phyloP scores from a whole-genome alignment of 1,284 basidiomycete species.

The Pascua sp. region DNA sequence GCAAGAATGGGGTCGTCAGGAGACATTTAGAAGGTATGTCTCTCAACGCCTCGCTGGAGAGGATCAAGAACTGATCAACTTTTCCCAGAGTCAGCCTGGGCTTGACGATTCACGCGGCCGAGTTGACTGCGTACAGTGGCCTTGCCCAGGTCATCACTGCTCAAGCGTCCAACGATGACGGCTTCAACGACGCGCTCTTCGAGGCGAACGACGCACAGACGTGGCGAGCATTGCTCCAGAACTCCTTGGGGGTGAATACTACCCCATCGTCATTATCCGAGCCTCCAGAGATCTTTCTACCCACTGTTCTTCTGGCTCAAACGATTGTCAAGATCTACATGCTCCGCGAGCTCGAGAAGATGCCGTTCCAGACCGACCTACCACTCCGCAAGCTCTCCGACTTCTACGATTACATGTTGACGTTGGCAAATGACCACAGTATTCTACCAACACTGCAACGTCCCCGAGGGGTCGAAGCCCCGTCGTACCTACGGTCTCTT shows the following conservation, averaged over 20 bases:
- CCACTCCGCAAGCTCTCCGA: neutral
- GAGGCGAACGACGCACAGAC: slow-evolving; percentile 12
- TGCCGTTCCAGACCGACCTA: neutral
- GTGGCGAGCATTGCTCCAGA: slow-evolving; percentile 3
- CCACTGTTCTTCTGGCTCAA: slow-evolving; percentile 6
- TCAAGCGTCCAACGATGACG: neutral
- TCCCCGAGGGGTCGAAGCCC: neutral
- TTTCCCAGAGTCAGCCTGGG: slow-evolving; percentile 4
- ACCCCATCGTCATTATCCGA: neutral
- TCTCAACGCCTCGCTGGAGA: neutral
- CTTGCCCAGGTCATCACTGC: slow-evolving; percentile 1
- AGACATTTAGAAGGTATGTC: slow-evolving; percentile 7
- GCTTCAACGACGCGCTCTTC: slow-evolving; percentile 13
- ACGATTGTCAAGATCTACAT: slow-evolving; percentile 8
- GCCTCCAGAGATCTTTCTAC: slow-evolving; percentile 2
- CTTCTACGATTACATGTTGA: slow-evolving; percentile 3
- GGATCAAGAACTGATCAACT: neutral
- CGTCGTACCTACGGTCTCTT: neutral
- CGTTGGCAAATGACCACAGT: neutral
- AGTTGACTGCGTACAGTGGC: slow-evolving; percentile 7
- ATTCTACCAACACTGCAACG: neutral
- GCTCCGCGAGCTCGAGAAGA: neutral
- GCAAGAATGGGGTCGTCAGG: slow-evolving; percentile 11
- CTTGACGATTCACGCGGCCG: slow-evolving; percentile 12
- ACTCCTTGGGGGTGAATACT: neutral